Evolutionary conservation across 805 yeast genomes (phyloP).

Genomic region (Middelhovenomyces tepae): DNA sequence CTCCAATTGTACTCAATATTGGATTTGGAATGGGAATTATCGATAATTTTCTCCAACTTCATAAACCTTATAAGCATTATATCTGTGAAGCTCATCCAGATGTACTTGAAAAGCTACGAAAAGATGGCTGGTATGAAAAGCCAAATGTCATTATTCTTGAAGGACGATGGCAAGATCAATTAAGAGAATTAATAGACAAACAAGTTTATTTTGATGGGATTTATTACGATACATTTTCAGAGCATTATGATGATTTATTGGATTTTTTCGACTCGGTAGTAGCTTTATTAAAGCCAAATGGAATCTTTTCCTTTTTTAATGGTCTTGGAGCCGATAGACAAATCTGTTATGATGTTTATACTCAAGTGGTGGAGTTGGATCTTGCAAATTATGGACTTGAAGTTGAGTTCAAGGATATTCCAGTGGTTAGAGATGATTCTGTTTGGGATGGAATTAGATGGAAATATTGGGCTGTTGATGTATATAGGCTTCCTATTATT

Average conservation of each 20-base stretch:
- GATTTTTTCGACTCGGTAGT: slow-evolving; percentile 74
- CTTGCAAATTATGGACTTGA: slow-evolving; percentile 67
- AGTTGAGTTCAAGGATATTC: slow-evolving; percentile 39
- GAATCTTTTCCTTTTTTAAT: slow-evolving; percentile 83
- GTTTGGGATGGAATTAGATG: slow-evolving; percentile 33
- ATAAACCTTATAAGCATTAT: slow-evolving; percentile 60
- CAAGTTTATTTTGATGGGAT: slow-evolving; percentile 78
- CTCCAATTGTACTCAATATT: slow-evolving; percentile 54
- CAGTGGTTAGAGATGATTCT: slow-evolving; percentile 23
- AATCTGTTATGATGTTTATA: slow-evolving; percentile 75
- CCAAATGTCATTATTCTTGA: slow-evolving; percentile 62
- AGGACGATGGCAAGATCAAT: slow-evolving; percentile 89
- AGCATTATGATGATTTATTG: slow-evolving; percentile 82
- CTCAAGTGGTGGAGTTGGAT: slow-evolving; percentile 71
- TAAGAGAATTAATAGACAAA: slow-evolving; percentile 50
- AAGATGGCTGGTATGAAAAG: slow-evolving; percentile 78
- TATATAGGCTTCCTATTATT: slow-evolving; percentile 26
- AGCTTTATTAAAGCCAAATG: slow-evolving; percentile 73
- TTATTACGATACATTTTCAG: slow-evolving; percentile 90
- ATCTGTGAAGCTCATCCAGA: slow-evolving; percentile 95
- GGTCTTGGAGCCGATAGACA: slow-evolving; percentile 80
- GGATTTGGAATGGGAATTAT: slow-evolving; percentile 98
- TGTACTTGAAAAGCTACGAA: slow-evolving; percentile 56
- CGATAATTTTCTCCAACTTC: slow-evolving; percentile 62
- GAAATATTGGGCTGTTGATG: slow-evolving; percentile 26